Evolutionary conservation across 2,329 filamentous ascomycete genomes (phyloP).

Genomic region (Magnaporthiopsis rhizophila): DNA sequence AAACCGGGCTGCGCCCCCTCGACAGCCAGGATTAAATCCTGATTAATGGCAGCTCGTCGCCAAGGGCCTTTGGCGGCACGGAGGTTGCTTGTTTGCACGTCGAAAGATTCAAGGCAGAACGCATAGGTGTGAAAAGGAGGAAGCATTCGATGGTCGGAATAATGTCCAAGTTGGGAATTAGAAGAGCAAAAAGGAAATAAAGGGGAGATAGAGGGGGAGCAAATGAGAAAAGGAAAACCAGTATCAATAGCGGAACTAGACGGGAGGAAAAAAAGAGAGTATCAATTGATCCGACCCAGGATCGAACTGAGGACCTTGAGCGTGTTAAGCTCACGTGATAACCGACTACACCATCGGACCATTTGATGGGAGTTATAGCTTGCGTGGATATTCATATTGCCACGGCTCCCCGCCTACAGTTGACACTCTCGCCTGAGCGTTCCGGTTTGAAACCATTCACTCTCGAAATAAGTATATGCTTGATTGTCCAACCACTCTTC

Average conservation of each 20-base stretch:
- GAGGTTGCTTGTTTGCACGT: neutral
- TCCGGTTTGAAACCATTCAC: no score
- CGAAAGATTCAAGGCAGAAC: neutral
- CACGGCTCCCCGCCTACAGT: neutral
- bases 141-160: no score
- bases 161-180: no score
- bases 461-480: no score
- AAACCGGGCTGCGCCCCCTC: neutral
- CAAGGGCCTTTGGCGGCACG: no score
- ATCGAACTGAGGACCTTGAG: slow-evolving; percentile 5
- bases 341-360: slow-evolving; percentile 4
- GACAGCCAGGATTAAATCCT: neutral
- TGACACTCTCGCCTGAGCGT: neutral
- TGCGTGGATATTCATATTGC: neutral
- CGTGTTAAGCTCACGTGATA: slow-evolving; percentile 4
- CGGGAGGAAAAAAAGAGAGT: neutral
- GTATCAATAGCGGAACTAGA: neutral
- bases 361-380: neutral
- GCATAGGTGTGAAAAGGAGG: no score
- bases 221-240: neutral
- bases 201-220: neutral
- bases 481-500: no score
- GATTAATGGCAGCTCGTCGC: neutral
- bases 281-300: slow-evolving; percentile 3
- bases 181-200: no score